Conservation (phyloP, 768 basidiomycete species). For the Suillus brevipes region DNA sequence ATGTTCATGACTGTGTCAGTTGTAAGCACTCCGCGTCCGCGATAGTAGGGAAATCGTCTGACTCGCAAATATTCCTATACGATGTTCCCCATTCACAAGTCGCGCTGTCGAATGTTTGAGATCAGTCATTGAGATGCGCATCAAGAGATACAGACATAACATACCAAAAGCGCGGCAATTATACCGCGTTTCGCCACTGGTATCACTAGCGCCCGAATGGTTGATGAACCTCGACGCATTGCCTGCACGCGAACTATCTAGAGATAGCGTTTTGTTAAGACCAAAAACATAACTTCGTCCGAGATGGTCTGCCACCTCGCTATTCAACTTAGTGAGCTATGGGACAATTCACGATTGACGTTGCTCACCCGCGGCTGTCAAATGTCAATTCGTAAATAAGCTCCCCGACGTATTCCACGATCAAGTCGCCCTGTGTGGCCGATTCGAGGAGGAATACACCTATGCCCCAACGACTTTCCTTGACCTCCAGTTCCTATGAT, state of each 20-base stretch:
- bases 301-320: constrained; percentile 46
- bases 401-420: constrained; percentile 72
- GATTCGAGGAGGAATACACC: constrained; percentile 54
- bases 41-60: constrained; percentile 20
- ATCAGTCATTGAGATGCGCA: constrained; percentile 3
- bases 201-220: constrained; percentile 38
- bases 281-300: constrained; percentile 63
- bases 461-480: constrained; percentile 48
- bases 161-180: constrained; percentile 53
- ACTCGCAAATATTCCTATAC: constrained; percentile 66
- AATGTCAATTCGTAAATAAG: constrained; percentile 50
- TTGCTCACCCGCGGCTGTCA: constrained; percentile 50
- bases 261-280: constrained; percentile 43
- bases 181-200: constrained; percentile 7
- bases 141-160: constrained; percentile 12
- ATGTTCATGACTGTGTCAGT: constrained; percentile 38
- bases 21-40: background rate
- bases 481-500: constrained; percentile 43
- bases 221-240: constrained; percentile 73
- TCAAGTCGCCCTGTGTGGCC: constrained; percentile 45
- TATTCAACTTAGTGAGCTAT: constrained; percentile 21
- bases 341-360: background rate
- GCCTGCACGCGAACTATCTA: constrained; percentile 60
- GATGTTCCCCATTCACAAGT: constrained; percentile 64
- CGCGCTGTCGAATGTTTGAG: constrained; percentile 38